phyloP scores from a whole-genome alignment of 805 yeast species.

The Barnettozyma sp. region DNA sequence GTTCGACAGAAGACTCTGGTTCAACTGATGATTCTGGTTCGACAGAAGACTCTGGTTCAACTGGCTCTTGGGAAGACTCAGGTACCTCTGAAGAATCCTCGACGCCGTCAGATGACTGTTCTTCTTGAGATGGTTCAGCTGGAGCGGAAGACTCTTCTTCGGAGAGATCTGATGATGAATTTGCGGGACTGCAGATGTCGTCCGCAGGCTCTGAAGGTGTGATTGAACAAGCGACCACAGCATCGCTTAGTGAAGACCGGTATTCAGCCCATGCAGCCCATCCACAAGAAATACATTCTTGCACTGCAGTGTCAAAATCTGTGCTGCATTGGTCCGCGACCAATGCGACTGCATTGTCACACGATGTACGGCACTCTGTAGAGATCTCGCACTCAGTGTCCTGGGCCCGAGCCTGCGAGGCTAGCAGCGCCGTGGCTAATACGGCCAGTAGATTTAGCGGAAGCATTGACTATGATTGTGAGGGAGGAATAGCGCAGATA shows the following conservation, averaged over 20 bases:
- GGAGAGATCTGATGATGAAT: not conserved
- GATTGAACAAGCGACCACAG: constrained; percentile 14
- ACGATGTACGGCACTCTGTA: not conserved
- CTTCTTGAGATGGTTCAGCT: too few relatives aligned
- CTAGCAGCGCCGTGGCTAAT: not conserved
- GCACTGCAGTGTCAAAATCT: not conserved
- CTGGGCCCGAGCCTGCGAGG: not conserved
- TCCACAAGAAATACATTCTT: constrained; percentile 21
- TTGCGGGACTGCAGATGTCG: constrained; percentile 7
- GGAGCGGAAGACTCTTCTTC: not conserved
- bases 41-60: not conserved
- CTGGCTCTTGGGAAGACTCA: not conserved
- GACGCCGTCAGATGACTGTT: too few relatives aligned
- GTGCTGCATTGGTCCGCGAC: not conserved
- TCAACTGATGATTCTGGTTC: not conserved
- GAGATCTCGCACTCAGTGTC: not conserved
- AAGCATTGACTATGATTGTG: not conserved
- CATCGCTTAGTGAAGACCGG: constrained; percentile 15
- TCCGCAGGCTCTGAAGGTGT: constrained; percentile 24
- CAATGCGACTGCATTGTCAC: not conserved
- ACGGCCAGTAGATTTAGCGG: not conserved
- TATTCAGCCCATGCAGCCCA: constrained; percentile 30
- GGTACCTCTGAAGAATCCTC: not conserved
- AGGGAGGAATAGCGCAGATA: too few relatives aligned
- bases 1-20: too few relatives aligned